Base-by-base conservation (phyloP, 352 stramenopile species). In the Phytophthora chlamydospora region DNA sequence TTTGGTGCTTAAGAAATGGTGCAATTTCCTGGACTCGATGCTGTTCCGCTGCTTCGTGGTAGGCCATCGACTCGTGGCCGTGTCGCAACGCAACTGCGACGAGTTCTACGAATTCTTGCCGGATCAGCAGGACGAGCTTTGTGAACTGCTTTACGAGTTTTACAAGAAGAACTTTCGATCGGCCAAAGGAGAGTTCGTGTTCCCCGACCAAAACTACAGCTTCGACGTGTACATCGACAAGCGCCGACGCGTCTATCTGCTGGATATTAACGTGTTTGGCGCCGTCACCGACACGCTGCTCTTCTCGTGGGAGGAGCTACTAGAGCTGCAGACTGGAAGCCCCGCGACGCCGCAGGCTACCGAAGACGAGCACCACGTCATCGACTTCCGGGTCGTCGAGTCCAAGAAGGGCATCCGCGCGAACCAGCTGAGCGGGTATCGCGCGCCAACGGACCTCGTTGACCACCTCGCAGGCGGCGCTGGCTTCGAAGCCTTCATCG, bases 201-300 rank as follows among this genome's bases (percentile, higher is more conserved):
- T 88, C 46, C 79, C 75, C 17, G 91, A 89, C 42, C 54, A 66
- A 2, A 90, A 96, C 49, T 98, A 94, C 70, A 81, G 95, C 27
- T 90, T 98, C 11, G 96, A 99, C 69, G 79, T 98, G 17, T 99
- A 98, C 64, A 69, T 98, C 21, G 95, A 98, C 76, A 98, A 97
- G 67, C 80, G 95, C 41, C 75, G 91, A 61, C 80, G 89, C 35
- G 89, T 97, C 24, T 97, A 91, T 66, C 69, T 99, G 14, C 44
- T 99, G 17, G 96, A 99, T 77, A 96, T 99, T 56, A 99, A 98
- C 75, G 87, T 98, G 11, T 98, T 96, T 77, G 87, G 88, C 13
- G 66, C 32, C 13, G 80, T 95, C n/a, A 98, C 96, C 0, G 93
- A 99, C 68, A 71, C 89, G 29, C 78, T 98, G n/a, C 64, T 99